These are phyloP conservation scores for Citrullus colocynthis DNA, from an alignment of 306 rosid genomes.

Conservation along the genomic window DNA sequence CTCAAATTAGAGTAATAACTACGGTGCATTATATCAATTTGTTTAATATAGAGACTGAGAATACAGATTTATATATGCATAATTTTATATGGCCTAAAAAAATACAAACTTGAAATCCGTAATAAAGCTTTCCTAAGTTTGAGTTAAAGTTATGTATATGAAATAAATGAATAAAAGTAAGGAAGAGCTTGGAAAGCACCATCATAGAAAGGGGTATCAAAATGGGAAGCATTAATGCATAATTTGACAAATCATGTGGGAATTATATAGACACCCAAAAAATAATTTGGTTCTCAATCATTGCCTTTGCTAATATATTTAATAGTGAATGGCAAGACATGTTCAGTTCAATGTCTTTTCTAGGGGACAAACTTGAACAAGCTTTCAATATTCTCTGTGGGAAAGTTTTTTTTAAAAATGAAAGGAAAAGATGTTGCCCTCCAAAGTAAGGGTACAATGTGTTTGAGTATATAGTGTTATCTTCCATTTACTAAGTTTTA, in stretches of 20 bases:
- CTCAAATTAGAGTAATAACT: too few species aligned
- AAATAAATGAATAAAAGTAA: too few species aligned
- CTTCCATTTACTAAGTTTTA: neutral
- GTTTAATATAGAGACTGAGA: too few species aligned
- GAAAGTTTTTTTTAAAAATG: neutral
- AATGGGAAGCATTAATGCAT: neutral
- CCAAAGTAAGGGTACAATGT: neutral
- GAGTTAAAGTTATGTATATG: too few species aligned
- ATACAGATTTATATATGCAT: too few species aligned
- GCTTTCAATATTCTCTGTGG: neutral
- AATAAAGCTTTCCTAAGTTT: too few species aligned
- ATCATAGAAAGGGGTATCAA: neutral
- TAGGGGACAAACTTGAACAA: neutral
- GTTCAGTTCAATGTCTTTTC: conserved; percentile 1
- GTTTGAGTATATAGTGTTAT: neutral
- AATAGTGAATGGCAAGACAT: conserved; percentile 4
- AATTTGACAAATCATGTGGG: conserved; percentile 8
- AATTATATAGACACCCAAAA: neutral
- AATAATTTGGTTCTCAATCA: conserved; percentile 1
- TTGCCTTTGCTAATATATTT: neutral
- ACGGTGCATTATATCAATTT: too few species aligned
- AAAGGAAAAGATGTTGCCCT: neutral
- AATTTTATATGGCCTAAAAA: too few species aligned
- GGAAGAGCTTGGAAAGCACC: neutral
- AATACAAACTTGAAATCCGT: too few species aligned